Evolutionary conservation across 805 yeast species (phyloP).

Genomic region (Cyberlindnera xylosilytica): DNA sequence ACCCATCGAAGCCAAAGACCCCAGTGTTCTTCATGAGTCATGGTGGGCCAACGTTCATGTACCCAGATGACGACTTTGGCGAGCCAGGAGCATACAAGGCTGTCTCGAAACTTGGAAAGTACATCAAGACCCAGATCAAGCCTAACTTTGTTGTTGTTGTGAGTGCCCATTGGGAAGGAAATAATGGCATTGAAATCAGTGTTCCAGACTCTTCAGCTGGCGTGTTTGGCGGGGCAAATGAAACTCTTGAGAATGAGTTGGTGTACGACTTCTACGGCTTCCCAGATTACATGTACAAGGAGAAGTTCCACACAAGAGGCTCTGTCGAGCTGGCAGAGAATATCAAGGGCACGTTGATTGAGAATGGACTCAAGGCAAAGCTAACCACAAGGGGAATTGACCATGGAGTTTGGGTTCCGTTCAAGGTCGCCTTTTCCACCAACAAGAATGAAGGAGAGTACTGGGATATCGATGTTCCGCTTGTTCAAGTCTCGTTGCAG

Average conservation of each 20-base stretch:
- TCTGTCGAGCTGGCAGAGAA: constrained; percentile 41
- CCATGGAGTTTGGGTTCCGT: constrained; percentile 83
- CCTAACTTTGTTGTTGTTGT: constrained; percentile 67
- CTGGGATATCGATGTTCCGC: constrained; percentile 34
- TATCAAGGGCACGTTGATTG: constrained; percentile 39
- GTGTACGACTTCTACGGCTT: constrained; percentile 78
- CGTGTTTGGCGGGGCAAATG: background rate
- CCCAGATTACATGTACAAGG: constrained; percentile 60
- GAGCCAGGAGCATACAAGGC: constrained; percentile 57
- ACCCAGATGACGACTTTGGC: constrained; percentile 45
- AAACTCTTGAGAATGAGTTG: constrained; percentile 45
- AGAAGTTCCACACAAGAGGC: constrained; percentile 53
- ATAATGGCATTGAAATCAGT: constrained; percentile 45
- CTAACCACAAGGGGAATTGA: constrained; percentile 65
- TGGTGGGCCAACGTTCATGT: constrained; percentile 81
- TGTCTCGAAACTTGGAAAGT: constrained; percentile 47
- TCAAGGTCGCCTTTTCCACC: constrained; percentile 62
- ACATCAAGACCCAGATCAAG: constrained; percentile 45
- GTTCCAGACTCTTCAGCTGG: constrained; percentile 32
- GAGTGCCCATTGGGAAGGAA: constrained; percentile 78
- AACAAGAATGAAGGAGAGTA: constrained; percentile 23
- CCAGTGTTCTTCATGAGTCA: constrained; percentile 76
- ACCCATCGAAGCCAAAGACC: constrained; percentile 23
- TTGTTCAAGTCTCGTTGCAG: constrained; percentile 39
- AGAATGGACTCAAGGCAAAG: constrained; percentile 42